phyloP scores from a whole-genome alignment of 108 stramenopile genomes.

The Cyclostephanos tholiformis region DNA sequence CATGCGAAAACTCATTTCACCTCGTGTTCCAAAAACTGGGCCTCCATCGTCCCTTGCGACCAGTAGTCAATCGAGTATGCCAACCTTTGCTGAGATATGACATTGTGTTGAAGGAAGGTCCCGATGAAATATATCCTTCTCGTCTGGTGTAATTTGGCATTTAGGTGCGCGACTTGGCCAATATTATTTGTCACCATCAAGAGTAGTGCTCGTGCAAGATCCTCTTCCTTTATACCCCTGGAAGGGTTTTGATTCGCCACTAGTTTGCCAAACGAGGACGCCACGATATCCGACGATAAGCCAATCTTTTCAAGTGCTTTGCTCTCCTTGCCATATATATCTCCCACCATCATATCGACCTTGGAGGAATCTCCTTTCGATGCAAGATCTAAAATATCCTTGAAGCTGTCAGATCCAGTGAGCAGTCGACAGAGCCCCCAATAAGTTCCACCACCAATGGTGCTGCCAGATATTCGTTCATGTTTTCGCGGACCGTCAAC shows the following conservation, averaged over 20 bases:
- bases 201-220: slow-evolving; percentile 93
- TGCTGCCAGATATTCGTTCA: slow-evolving; percentile 96
- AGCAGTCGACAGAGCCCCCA: slow-evolving; percentile 97
- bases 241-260: slow-evolving; percentile 90
- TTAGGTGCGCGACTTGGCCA: slow-evolving; percentile 95
- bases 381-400: slow-evolving; percentile 90
- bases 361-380: slow-evolving; percentile 90
- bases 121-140: slow-evolving; percentile 95
- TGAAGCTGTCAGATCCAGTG: slow-evolving; percentile 90
- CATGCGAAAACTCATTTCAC: background rate
- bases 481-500: slow-evolving; percentile 95
- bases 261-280: slow-evolving; percentile 98
- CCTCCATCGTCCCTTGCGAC: slow-evolving; percentile 96
- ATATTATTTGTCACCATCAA: slow-evolving; percentile 99
- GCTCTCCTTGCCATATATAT: slow-evolving; percentile 94
- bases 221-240: slow-evolving; percentile 83
- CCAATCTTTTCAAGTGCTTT: slow-evolving; percentile 92
- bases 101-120: slow-evolving; percentile 95
- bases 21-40: slow-evolving; percentile 95
- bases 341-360: slow-evolving; percentile 95
- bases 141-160: slow-evolving; percentile 89
- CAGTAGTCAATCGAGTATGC: slow-evolving; percentile 97
- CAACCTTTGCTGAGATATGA: slow-evolving; percentile 86
- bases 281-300: slow-evolving; percentile 85
- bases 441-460: slow-evolving; percentile 99